Base-by-base conservation (phyloP, 352 stramenopile species). In the Phytophthora pseudosyringae region DNA sequence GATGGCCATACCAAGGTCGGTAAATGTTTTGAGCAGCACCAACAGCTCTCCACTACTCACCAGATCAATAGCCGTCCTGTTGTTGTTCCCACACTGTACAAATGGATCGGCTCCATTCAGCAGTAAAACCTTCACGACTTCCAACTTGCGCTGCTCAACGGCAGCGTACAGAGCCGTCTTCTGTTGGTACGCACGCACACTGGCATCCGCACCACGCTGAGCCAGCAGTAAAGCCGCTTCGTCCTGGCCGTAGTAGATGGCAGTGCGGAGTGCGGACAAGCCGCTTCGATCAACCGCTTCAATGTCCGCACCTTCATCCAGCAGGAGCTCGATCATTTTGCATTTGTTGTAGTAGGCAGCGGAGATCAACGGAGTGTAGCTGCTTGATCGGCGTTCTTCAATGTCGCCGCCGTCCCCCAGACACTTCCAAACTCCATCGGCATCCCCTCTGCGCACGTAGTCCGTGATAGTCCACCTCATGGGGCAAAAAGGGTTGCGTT, bases 311-410 rank as follows among this genome's bases (percentile, higher is more conserved):
- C 32, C 53, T 31, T 38, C 18, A 36, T 61, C 53, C 3, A 61
- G 41, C 18, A 61, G 21, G 40, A 61, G 41, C 16, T 61, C 32
- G 33, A 61, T 61, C 41, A 61, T 52, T 28, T 47, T 31, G 18
- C 40, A 45, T 6, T 52, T 38, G 41, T 61, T 61, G 21, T 28
- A 18, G 32, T 39, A 46, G 10, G 41, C 41, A 13, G 53, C 53
- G 5, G 15, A 15, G 13, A 61, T 45, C 41, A 61, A 47, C 2
- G 53, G 53, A 4, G 53, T 61, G 31, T 46, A 51, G 18, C 31
- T 29, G 8, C 21, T 39, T 4, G 6, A 25, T 47, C 41, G 31
- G 15, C 53, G 32, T 16, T 61, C 53, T 25, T 61, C 41, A 16
- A 61, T 38, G 9, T 53, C 21, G 2, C 31, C 41, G 1, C 18